Base-by-base conservation (phyloP, 306 rosid genomes). In the Begonia peltatifolia region DNA sequence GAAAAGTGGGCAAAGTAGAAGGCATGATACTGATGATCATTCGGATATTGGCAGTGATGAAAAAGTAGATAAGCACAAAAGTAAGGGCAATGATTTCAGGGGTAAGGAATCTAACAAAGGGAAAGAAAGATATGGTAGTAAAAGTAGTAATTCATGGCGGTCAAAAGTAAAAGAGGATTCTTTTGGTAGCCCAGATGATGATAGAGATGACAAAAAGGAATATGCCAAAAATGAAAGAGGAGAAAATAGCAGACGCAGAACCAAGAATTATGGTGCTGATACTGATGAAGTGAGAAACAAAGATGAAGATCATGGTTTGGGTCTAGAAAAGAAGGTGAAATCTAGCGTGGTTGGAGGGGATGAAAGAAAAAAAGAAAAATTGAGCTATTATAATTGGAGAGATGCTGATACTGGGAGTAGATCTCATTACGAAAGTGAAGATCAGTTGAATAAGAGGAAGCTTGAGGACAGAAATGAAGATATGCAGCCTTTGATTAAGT, bases 401-500 rank as follows among this genome's bases (percentile, higher is more conserved):
- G 38, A 30, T 30, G 38, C 38, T 30, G 38, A 30, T 30, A 30
- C 38, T 30, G 38, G 38, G 47, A 38, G 18, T 38, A 13, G 8
- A 59, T 59, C 50, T 48, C 16, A 59, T 43, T 38, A 56, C 55
- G 60, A 59, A 53, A 57, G 60, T 63, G 68, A 44, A 52, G 70
- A 60, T 47, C 35, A 56, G 54, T 47, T 35, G n/a, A 43, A 54
- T 60, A 67, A 66, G 70, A 66, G 73, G 63, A 71, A 71, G 67
- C 56, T 54, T 46, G 23, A 65, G 52, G 71, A 60, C 52, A 74
- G 60, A 46, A 60, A 61, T 23, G 51, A 61, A 66, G 70, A 53
- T 57, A 49, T 41, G 55, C 74, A 66, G 58, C 65, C 51, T 2
- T 63, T 51, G 18, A 42, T 14, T 1, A 70, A 63, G 50, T 23